These are phyloP conservation scores for Cladosporium velox DNA, from an alignment of 2,329 filamentous ascomycete genomes.

Conservation along the genomic window DNA sequence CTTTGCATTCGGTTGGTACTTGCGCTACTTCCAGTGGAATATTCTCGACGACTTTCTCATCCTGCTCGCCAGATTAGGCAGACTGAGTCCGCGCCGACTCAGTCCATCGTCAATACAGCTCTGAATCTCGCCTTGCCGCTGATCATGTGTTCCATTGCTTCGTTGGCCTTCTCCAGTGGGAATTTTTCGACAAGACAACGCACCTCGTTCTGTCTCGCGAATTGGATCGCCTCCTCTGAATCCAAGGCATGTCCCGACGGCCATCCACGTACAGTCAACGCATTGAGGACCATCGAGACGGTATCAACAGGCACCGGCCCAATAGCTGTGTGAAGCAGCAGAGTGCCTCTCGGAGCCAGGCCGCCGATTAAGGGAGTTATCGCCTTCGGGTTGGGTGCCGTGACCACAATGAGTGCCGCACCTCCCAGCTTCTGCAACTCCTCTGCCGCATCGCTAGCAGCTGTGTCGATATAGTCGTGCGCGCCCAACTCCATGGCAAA, in stretches of 20 bases:
- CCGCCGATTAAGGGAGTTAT: constrained; percentile 58
- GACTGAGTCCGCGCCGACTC: constrained; percentile 8
- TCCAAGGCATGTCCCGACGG: constrained; percentile 56
- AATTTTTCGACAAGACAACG: constrained; percentile 58
- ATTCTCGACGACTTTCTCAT: neutral
- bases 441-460: constrained; percentile 50
- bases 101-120: constrained; percentile 53
- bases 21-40: neutral
- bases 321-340: constrained; percentile 59
- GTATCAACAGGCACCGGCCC: constrained; percentile 50
- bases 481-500: constrained; percentile 59
- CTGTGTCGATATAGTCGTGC: constrained; percentile 58
- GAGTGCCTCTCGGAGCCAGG: constrained; percentile 57
- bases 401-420: constrained; percentile 62
- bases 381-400: constrained; percentile 61
- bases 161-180: constrained; percentile 52
- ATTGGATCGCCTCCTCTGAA: constrained; percentile 54
- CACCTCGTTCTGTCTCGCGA: constrained; percentile 50
- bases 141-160: constrained; percentile 54
- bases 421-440: constrained; percentile 61
- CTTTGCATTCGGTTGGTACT: neutral
- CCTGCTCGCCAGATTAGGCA: neutral
- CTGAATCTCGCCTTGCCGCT: constrained; percentile 55
- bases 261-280: constrained; percentile 54
- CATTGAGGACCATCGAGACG: constrained; percentile 49